Conservation (phyloP, 2,329 filamentous ascomycete species). For the Stachybotrys echinatus region DNA sequence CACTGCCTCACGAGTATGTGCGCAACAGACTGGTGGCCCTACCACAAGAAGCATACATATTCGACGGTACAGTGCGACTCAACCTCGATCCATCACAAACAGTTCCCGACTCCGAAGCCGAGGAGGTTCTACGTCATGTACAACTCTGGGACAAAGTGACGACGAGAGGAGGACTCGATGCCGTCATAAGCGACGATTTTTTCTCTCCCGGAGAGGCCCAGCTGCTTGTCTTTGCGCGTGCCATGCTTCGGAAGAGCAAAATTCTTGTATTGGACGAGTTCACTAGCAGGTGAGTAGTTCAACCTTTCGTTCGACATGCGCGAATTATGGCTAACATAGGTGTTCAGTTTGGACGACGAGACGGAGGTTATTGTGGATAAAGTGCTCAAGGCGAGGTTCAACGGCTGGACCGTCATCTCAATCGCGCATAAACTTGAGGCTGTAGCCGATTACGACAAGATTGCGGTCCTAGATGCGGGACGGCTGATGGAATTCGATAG, state of each 20-base stretch:
- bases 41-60: conserved; percentile 44
- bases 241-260: conserved; percentile 32
- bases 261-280: conserved; percentile 42
- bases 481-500: conserved; percentile 33
- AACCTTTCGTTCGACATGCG: conserved; percentile 20
- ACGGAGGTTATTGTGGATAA: conserved; percentile 9
- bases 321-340: not conserved
- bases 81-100: conserved; percentile 38
- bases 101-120: conserved; percentile 28
- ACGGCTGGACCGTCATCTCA: conserved; percentile 38
- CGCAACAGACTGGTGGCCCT: conserved; percentile 38
- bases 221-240: conserved; percentile 43
- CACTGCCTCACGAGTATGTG: conserved; percentile 34
- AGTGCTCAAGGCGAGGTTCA: conserved; percentile 10
- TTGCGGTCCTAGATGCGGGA: conserved; percentile 46
- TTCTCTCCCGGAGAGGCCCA: conserved; percentile 44
- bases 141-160: conserved; percentile 35
- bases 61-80: conserved; percentile 38
- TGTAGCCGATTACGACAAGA: conserved; percentile 41
- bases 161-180: conserved; percentile 29
- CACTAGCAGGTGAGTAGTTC: conserved; percentile 27
- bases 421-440: conserved; percentile 26
- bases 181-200: conserved; percentile 22
- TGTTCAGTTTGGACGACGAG: conserved; percentile 9
- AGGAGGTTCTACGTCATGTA: conserved; percentile 35